Base-by-base conservation (phyloP, 176 grass and related monocot species). In the Lolium multiflorum region DNA sequence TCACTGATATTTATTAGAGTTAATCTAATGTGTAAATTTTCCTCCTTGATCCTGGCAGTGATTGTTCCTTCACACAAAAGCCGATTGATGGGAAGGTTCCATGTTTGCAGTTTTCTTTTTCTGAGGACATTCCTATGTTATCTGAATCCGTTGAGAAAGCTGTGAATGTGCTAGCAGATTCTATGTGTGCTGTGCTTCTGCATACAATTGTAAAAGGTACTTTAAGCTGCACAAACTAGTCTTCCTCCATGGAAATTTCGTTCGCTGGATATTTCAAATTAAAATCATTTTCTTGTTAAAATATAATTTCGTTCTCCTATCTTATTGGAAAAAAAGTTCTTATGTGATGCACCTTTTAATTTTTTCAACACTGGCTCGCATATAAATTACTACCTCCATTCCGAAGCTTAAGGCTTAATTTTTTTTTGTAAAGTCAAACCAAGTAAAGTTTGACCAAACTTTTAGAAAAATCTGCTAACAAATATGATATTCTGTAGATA, bases 141-240 rank as follows among this genome's bases (percentile, higher is more conserved):
- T 91, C 69, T 89, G 93, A 95, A 88, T 93, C 91, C 0, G 83
- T 98, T 88, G 94, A 98, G 71, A 80, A 86, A 84, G 84, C 89
- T 66, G 87, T 96, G 13, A 93, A 91, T 91, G 62, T 94, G 43
- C 71, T 98, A 78, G 90, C 94, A 15, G 90, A 94, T 69, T 88
- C 86, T 78, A 81, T 98, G 50, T 96, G 82, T 51, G 87, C 90
- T 63, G 93, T 96, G 69, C 85, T 98, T 76, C 89, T 98, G 76
- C 89, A 94, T 73, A 98, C 82, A 91, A 96, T 98, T 76, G 82
- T 98, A 76, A 96, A 98, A 96, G 97, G 97, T 98, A 88, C 22
- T 52, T 8, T 81, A 66, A 72, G 52, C 70, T 84, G 47, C 58
- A 68, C 7, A 51, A 47, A 76, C 60, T 87, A 57, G 39, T 5